Evolutionary conservation across 148 eudicot genomes (phyloP).

Genomic region (Limonium bicolor): DNA sequence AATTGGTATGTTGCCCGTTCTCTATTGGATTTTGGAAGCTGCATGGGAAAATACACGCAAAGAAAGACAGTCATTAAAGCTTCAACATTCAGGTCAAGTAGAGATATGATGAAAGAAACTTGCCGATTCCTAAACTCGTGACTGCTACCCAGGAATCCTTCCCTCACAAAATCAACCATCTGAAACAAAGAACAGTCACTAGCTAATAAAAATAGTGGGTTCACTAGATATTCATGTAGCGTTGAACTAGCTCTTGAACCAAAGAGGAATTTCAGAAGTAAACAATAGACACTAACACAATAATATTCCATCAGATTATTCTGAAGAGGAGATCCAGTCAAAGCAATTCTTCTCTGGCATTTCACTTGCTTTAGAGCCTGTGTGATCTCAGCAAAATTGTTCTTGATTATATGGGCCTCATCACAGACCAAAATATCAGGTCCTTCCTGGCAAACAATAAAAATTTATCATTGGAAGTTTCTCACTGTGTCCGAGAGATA

Average conservation of each 20-base stretch:
- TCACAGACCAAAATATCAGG: conserved; percentile 98
- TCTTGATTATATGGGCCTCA: conserved; percentile 97
- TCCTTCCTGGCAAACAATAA: conserved; percentile 50
- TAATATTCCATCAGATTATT: conserved; percentile 98
- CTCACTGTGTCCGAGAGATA: too few species aligned
- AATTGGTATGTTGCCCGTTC: conserved; percentile 86
- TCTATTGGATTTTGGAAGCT: conserved; percentile 96
- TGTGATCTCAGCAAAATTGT: conserved; percentile 74
- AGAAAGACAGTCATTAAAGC: background rate
- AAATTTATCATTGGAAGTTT: background rate
- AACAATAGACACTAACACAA: conserved; percentile 47
- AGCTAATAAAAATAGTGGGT: background rate
- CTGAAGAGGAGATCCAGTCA: conserved; percentile 98
- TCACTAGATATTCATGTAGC: too few species aligned
- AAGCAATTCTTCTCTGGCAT: conserved; percentile 93
- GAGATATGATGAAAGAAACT: conserved; percentile 6
- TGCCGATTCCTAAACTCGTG: conserved; percentile 96
- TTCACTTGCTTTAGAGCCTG: conserved; percentile 85
- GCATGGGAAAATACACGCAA: conserved; percentile 11
- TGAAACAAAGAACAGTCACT: conserved; percentile 10
- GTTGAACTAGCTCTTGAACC: conserved; percentile 1
- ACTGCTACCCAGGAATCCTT: conserved; percentile 94
- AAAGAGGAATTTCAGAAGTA: background rate
- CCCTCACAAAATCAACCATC: conserved; percentile 99
- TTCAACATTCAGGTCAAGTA: conserved; percentile 3